Evolutionary conservation across 2,329 filamentous ascomycete species (phyloP), one percentile per base, ranked within the genome.

Genomic region (Fusarium cyanostomum): DNA sequence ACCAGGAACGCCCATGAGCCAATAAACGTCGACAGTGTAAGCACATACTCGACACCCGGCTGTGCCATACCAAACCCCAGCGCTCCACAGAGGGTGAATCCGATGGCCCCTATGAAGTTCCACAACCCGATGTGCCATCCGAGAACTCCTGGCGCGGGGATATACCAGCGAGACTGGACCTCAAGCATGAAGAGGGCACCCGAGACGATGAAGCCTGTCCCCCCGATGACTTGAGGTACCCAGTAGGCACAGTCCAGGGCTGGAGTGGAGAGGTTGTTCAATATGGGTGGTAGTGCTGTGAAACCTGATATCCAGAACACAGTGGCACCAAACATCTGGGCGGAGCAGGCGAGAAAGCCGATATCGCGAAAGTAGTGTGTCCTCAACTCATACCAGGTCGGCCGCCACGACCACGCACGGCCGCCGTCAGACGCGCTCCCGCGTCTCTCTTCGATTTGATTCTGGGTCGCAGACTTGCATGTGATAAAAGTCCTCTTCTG

Each of bases 101-200:
- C 87, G 21, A 89, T 67, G 2, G 83, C 83, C 1, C 88, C 88
- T 16, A 90, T 76, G 3, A 89, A 72, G 66, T 90, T 90, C 86
- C 87, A 90, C 8, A 83, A 73, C 0, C 86, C 88, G 64, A 91
- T 84, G 72, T 90, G 86, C 88, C 88, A 90, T 4, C 88, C 88
- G 2, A 91, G 78, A 1, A 86, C 77, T 4, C 73, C 70, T 4
- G 78, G 79, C 0, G 86, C 84, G 0, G 88, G 87, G 11, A 78
- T 75, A 66, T 84, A 90, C 88, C 88, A 91, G 41, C 79, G 82
- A 35, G 79, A 71, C 73, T 90, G 88, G 3, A 86, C 89, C 72
- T 91, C 88, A 8, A 90, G 68, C 82, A 89, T 89, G 73, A 89
- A 90, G 2, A 90, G 73, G 3, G 77, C 68, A 18, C 82, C 78